phyloP scores from a whole-genome alignment of 2,329 filamentous ascomycete species.

The Penicillium sp. region DNA sequence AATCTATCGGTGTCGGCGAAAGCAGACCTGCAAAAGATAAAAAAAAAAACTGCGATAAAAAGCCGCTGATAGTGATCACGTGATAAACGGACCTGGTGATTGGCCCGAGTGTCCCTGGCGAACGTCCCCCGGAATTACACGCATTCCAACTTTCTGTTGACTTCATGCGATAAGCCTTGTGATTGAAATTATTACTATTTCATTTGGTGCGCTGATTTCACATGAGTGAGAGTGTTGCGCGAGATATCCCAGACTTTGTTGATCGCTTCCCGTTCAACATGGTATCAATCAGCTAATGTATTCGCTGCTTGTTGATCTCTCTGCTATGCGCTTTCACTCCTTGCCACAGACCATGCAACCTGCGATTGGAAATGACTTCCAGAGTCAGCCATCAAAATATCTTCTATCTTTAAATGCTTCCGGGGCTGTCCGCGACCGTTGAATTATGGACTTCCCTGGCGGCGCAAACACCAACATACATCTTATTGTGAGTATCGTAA shows the following conservation, averaged over 20 bases:
- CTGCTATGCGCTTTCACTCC: constrained; percentile 16
- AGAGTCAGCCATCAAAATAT: constrained; percentile 20
- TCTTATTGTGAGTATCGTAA: constrained; percentile 37
- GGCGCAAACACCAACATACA: constrained; percentile 43
- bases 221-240: constrained; percentile 8
- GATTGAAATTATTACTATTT: neutral
- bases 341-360: constrained; percentile 19
- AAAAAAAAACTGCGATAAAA: constrained; percentile 28
- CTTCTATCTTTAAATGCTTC: constrained; percentile 29
- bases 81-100: constrained; percentile 28
- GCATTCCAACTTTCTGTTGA: constrained; percentile 14
- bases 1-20: constrained; percentile 2
- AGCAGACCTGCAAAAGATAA: constrained; percentile 16
- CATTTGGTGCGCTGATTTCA: neutral
- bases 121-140: constrained; percentile 34
- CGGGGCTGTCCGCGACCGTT: constrained; percentile 26
- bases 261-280: constrained; percentile 11
- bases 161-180: constrained; percentile 6
- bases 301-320: constrained; percentile 18
- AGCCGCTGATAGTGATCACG: constrained; percentile 31
- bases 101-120: constrained; percentile 31
- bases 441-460: constrained; percentile 46
- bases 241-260: constrained; percentile 3
- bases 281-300: constrained; percentile 17
- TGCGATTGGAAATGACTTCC: constrained; percentile 36